Base-by-base conservation (phyloP, 164 flowering plant genomes). In the Akebia trifoliata region DNA sequence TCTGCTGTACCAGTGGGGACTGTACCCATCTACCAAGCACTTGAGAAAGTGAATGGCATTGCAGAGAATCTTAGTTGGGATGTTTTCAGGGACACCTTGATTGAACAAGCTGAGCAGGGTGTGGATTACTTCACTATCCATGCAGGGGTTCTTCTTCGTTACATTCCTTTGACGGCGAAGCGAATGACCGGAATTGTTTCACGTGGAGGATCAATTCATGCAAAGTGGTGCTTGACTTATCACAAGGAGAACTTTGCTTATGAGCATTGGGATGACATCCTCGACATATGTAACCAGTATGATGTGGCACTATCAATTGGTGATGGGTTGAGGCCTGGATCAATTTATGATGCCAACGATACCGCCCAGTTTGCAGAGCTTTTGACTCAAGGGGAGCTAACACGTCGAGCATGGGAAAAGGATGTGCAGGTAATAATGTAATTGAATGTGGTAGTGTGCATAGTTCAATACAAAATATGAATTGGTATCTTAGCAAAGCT, bases 111-210 rank as follows among this genome's bases (percentile, higher is more conserved):
- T 63, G 97, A 90, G 74, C 99, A 94, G 65, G 99, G 99, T 37
- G 99, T 94, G 9, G 99, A 94, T 69, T 94, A 94, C 64, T 94
- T 94, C 79, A 94, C 99, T 4, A 94, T 94, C 43, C 99, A 94
- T 77, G 99, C 99, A 31, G 99, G 99, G 30, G 95, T 94, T 53
- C 72, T 94, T 61, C 89, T 94, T 22, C 78, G 97, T 0, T 94
- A 94, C 76, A 86, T 94, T 54, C 99, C 99, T 8, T 64, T 94
- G 57, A 94, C 99, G 24, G 97, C 97, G 7, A 88, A 90, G 56
- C 83, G 99, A 28, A 94, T 90, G 99, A 94, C 99, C 29, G 99
- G 99, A 20, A 94, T 94, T 60, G 99, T 94, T 44, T 94, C 99
- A 1, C 95, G 99, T 35, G 99, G 99, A 38, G 99, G 99, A 66